Percentiles rank a stretch among this genome's conserved stretches.
Evolutionary conservation across 1,284 basidiomycete genomes (phyloP).

Genomic region (Melanopsichium pennsylvanicum): DNA sequence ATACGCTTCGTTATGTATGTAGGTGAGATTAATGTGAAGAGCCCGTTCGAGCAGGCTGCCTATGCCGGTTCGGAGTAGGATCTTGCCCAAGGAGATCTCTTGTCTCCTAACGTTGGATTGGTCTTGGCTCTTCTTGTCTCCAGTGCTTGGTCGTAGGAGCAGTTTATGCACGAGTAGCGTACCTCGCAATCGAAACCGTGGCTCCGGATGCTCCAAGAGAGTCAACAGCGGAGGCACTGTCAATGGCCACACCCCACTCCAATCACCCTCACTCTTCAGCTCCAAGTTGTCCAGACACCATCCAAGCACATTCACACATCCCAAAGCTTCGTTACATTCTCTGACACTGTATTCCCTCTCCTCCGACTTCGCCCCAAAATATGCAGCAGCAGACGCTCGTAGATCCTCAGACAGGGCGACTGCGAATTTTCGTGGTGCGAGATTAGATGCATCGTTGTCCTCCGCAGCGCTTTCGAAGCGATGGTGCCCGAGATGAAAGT

Average conservation of each 20-base stretch:
- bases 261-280: slow-evolving; percentile 16
- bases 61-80: slow-evolving; percentile 36
- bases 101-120: neutral
- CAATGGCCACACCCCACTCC: slow-evolving; percentile 29
- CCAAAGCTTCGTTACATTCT: slow-evolving; percentile 29
- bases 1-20: slow-evolving; percentile 20
- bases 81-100: slow-evolving; percentile 2
- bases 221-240: slow-evolving; percentile 34
- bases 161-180: slow-evolving; percentile 3
- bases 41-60: slow-evolving; percentile 29
- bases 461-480: slow-evolving; percentile 21
- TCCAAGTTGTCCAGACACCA: slow-evolving; percentile 17
- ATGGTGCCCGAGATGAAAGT: slow-evolving; percentile 22
- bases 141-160: neutral
- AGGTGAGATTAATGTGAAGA: slow-evolving; percentile 38
- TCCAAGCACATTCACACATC: slow-evolving; percentile 23
- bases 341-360: neutral
- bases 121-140: neutral
- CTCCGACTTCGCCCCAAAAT: too few relatives aligned
- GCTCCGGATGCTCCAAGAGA: slow-evolving; percentile 33
- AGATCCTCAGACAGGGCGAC: neutral
- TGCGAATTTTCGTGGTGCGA: slow-evolving; percentile 8
- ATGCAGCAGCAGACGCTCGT: too few relatives aligned
- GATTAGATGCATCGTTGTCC: slow-evolving; percentile 14
- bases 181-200: slow-evolving; percentile 20